phyloP scores from a whole-genome alignment of 1,139 yeast species.

The Lodderomyces pseudojiufengensis region DNA sequence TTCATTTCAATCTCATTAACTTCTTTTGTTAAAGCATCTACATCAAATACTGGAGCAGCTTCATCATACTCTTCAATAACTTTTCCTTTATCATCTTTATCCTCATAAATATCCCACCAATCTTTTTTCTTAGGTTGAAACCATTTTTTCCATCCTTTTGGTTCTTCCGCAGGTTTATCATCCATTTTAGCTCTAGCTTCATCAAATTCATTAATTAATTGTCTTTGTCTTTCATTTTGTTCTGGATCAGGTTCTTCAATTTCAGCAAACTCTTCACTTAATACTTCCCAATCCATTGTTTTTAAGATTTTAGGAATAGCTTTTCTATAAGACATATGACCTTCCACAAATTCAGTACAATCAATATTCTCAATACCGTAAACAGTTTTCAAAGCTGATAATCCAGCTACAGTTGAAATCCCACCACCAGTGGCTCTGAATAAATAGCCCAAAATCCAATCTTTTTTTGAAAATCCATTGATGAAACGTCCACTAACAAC shows the following conservation, averaged over 20 bases:
- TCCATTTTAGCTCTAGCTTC: slow-evolving; percentile 68
- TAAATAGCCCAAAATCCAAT: slow-evolving; percentile 94
- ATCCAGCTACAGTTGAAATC: slow-evolving; percentile 81
- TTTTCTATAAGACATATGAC: slow-evolving; percentile 95
- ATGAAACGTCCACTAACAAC: slow-evolving; percentile 89
- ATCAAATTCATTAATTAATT: slow-evolving; percentile 77
- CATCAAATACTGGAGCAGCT: slow-evolving; percentile 37
- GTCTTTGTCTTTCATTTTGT: slow-evolving; percentile 74
- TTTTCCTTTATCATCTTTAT: slow-evolving; percentile 12
- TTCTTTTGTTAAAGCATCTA: slow-evolving; percentile 43
- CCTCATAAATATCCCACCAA: slow-evolving; percentile 77
- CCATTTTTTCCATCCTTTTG: slow-evolving; percentile 58
- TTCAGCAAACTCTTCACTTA: slow-evolving; percentile 89
- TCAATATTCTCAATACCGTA: slow-evolving; percentile 79
- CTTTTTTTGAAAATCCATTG: slow-evolving; percentile 87
- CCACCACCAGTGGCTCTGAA: slow-evolving; percentile 98
- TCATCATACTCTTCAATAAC: slow-evolving; percentile 8
- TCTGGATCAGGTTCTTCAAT: slow-evolving; percentile 96
- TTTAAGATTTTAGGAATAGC: slow-evolving; percentile 81
- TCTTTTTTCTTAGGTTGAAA: slow-evolving; percentile 74
- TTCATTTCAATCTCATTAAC: slow-evolving; percentile 38
- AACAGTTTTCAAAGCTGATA: slow-evolving; percentile 65
- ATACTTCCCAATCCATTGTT: slow-evolving; percentile 71
- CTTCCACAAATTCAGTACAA: slow-evolving; percentile 82
- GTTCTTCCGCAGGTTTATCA: slow-evolving; percentile 26